Base-by-base conservation (phyloP, 257 asterid species). In the Plantago ovata region DNA sequence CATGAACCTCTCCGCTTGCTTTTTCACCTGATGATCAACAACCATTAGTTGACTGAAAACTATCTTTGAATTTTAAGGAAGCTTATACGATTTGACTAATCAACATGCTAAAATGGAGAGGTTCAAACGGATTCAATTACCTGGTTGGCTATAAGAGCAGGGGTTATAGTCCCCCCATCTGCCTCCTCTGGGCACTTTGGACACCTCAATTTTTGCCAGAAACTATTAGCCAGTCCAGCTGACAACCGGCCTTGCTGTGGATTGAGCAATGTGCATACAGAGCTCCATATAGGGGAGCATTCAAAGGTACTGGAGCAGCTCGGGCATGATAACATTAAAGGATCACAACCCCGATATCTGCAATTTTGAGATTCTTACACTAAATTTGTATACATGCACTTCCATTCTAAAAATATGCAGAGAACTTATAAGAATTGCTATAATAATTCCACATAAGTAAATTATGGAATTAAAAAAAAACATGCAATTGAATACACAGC, bases 301-400 rank as follows among this genome's bases (percentile, higher is more conserved):
- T 74, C 76, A 38, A 89, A 76, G 70, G 83, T 72, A 48, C 63
- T 63, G 9, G 82, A 82, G 84, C 97, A 93, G 77, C 85, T 76
- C 42, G 96, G 96, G 79, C 98, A 93, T 56, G 95, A 62, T 75
- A 93, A 72, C 63, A 76, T 76, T 67, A 93, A 75, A 58, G 96
- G 87, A 58, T 84, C 86, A 62, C 97, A 93, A 44, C 91, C 96
- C 42, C 63, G 83, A 69, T 86, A 93, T 69, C 98, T 93, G 91
- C 84, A 79, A 47, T 68, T 67, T 38, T 64, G 58, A 44, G 65
- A 67, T 60, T 52, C n/a, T 38, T 57, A 52, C 38, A 18, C n/a
- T n/a, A n/a, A n/a, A n/a, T n/a, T n/a, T n/a, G n/a, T n/a, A n/a
- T n/a, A n/a, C n/a, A 58, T 57, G 50, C 63, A 53, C 36, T 28